A percentile compares a stretch with the other conserved stretches of the same genome.
Evolutionary conservation across 2,329 filamentous ascomycete species (phyloP).

Genomic region (Fusarium aywerte): DNA sequence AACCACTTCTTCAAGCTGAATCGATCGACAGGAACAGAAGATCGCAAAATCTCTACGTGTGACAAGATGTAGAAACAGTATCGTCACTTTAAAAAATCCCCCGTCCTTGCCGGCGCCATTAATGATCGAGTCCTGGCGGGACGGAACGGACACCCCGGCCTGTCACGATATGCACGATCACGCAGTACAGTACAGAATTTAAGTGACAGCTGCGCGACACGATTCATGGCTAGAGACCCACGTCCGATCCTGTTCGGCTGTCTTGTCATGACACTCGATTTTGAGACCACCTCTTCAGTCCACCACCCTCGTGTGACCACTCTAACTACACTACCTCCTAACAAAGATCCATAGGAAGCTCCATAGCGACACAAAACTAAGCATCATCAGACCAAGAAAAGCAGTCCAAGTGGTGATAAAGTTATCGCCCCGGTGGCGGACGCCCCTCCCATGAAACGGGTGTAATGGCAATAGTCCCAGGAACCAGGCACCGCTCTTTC

Average conservation of each 20-base stretch:
- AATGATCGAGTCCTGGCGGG: neutral
- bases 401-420: conserved; percentile 16
- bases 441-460: neutral
- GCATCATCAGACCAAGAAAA: conserved; percentile 14
- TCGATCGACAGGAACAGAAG: neutral
- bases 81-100: conserved; percentile 1
- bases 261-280: neutral
- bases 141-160: conserved; percentile 6
- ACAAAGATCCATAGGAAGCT: neutral
- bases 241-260: conserved; percentile 14
- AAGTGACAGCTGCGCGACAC: conserved; percentile 7
- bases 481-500: conserved; percentile 9
- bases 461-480: conserved; percentile 1
- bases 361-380: neutral
- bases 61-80: neutral
- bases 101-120: neutral
- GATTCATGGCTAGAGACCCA: neutral
- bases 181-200: neutral
- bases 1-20: neutral
- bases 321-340: neutral
- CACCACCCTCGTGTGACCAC: neutral
- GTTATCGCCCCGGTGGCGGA: conserved; percentile 22
- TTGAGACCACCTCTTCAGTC: neutral
- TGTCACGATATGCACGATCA: conserved; percentile 17
- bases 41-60: neutral